phyloP scores from a whole-genome alignment of 1,284 basidiomycete species.

The Malassezia furfur region DNA sequence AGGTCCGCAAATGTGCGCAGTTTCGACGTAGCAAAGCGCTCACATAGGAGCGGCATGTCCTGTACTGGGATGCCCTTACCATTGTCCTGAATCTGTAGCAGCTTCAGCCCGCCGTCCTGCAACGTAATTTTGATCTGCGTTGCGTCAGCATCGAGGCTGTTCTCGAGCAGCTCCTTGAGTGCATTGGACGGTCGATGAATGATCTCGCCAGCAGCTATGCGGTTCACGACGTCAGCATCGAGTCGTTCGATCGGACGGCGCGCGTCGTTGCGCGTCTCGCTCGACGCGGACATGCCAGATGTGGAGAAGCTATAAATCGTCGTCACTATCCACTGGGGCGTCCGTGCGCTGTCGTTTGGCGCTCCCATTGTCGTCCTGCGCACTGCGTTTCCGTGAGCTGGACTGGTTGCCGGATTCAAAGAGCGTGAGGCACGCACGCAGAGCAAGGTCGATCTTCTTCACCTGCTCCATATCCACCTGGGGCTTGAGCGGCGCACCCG shows the following conservation, averaged over 20 bases:
- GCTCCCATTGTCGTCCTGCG: neutral
- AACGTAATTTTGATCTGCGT: slow-evolving; percentile 77
- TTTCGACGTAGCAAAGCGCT: slow-evolving; percentile 93
- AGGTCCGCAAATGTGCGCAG: slow-evolving; percentile 78
- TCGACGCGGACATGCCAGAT: neutral
- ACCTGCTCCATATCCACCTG: slow-evolving; percentile 24
- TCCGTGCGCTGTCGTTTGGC: slow-evolving; percentile 8
- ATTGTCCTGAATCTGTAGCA: slow-evolving; percentile 93
- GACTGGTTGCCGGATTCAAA: neutral
- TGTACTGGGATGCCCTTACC: slow-evolving; percentile 70
- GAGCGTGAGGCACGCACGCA: neutral
- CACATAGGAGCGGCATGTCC: slow-evolving; percentile 82
- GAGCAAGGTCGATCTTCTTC: slow-evolving; percentile 25
- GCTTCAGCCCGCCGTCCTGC: slow-evolving; percentile 90
- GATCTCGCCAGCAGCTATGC: slow-evolving; percentile 63
- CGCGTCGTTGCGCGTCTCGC: neutral
- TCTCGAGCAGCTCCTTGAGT: slow-evolving; percentile 91
- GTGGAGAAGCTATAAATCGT: slow-evolving; percentile 1
- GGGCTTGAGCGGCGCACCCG: slow-evolving; percentile 9
- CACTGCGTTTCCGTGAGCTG: slow-evolving; percentile 4
- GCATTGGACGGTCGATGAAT: slow-evolving; percentile 93
- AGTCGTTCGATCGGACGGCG: slow-evolving; percentile 30
- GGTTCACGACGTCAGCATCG: slow-evolving; percentile 55
- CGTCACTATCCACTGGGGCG: slow-evolving; percentile 5
- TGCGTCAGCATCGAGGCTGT: slow-evolving; percentile 81